These are phyloP conservation scores for Podila horticola DNA, from an alignment of 192 early-diverging fungal species.

Conservation along the genomic window DNA sequence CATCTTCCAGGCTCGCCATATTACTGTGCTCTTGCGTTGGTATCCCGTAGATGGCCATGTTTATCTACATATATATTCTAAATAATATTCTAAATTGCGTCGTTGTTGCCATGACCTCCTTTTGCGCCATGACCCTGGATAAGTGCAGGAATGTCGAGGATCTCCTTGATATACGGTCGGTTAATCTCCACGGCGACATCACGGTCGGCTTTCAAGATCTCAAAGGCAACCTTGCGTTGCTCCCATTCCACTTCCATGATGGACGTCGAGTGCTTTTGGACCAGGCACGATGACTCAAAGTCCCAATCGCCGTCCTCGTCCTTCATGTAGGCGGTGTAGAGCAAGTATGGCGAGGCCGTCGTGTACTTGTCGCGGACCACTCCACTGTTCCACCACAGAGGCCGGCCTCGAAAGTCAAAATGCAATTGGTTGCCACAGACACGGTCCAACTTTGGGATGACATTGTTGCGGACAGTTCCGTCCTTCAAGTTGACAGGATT, in stretches of 20 bases:
- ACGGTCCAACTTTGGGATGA: slow-evolving; percentile 17
- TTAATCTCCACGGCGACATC: slow-evolving; percentile 25
- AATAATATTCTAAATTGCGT: slow-evolving; percentile 17
- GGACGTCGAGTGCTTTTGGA: slow-evolving; percentile 36
- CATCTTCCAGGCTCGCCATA: no score
- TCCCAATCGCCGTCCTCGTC: slow-evolving; percentile 60
- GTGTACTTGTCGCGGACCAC: slow-evolving; percentile 55
- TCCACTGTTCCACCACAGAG: slow-evolving; percentile 65
- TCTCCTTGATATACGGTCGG: slow-evolving; percentile 2
- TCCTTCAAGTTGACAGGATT: slow-evolving; percentile 17
- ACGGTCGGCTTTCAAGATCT: slow-evolving; percentile 22
- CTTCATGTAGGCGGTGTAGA: slow-evolving; percentile 37
- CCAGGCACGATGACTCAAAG: slow-evolving; percentile 52
- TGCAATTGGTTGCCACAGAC: slow-evolving; percentile 61
- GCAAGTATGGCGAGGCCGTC: slow-evolving; percentile 27
- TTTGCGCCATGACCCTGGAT: slow-evolving; percentile 27
- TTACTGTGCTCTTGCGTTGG: no score
- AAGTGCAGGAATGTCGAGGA: slow-evolving; percentile 31
- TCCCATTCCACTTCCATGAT: slow-evolving; percentile 50
- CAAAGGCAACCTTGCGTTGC: slow-evolving; percentile 31
- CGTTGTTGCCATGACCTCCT: slow-evolving; percentile 32
- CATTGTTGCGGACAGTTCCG: background rate
- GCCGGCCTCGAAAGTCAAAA: slow-evolving; percentile 49
- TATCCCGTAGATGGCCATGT: no score
- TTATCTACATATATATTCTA: no score